phyloP scores from a whole-genome alignment of 1,284 basidiomycete genomes.

The Rhodofomes roseus region DNA sequence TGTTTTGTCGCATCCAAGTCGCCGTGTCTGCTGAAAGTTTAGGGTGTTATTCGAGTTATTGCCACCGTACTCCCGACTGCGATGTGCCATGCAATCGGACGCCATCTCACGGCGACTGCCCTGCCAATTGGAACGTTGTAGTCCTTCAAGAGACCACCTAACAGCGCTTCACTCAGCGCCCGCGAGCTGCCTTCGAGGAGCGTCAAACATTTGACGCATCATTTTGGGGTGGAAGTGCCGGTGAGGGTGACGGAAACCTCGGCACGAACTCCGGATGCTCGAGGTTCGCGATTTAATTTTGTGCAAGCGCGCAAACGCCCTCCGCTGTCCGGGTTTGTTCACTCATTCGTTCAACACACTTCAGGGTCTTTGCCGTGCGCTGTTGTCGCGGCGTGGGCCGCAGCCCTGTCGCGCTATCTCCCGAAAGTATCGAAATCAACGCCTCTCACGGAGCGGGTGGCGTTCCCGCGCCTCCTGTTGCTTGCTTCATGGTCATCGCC shows the following conservation, averaged over 20 bases:
- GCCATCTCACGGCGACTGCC: too few species aligned
- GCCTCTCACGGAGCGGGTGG: not conserved
- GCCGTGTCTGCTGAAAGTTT: not conserved
- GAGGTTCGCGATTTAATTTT: conserved; percentile 1
- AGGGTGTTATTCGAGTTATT: not conserved
- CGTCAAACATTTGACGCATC: not conserved
- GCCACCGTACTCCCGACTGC: too few species aligned
- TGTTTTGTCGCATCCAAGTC: not conserved
- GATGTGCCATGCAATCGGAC: too few species aligned
- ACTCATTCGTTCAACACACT: not conserved
- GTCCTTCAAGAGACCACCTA: not conserved
- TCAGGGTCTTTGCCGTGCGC: not conserved
- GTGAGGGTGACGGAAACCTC: not conserved
- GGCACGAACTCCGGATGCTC: not conserved
- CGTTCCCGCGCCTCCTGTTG: not conserved
- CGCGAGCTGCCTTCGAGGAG: not conserved
- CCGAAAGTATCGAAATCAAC: not conserved
- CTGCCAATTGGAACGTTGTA: too few species aligned
- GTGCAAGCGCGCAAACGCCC: not conserved
- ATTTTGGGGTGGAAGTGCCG: not conserved
- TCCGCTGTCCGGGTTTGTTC: not conserved
- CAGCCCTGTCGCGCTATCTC: not conserved
- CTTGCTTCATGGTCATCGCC: not conserved
- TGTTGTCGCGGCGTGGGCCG: not conserved
- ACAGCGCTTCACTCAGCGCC: not conserved